These are phyloP conservation scores for Dichomitus squalens DNA, from an alignment of 1,284 basidiomycete species.

Conservation along the genomic window DNA sequence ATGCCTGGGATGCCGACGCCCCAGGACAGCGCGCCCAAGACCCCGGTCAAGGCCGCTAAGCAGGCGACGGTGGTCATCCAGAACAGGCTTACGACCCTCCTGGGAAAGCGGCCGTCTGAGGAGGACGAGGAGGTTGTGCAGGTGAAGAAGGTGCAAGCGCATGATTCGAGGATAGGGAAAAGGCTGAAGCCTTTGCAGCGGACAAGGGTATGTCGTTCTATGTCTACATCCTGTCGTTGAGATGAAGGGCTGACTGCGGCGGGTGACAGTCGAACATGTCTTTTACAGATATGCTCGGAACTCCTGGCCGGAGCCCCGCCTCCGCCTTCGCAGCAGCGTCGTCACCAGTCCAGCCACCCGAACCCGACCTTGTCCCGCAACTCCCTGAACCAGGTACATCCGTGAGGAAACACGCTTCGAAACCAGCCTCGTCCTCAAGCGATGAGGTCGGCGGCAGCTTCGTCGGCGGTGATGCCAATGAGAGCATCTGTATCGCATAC, in stretches of 20 bases:
- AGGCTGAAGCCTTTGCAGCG: conserved; percentile 42
- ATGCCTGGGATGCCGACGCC: conserved; percentile 28
- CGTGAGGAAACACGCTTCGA: not conserved
- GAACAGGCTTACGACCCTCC: conserved; percentile 62
- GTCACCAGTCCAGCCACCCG: not conserved
- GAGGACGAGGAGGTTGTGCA: conserved; percentile 38
- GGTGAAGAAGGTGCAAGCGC: conserved; percentile 7
- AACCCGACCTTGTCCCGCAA: conserved; percentile 2
- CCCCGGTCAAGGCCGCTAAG: conserved; percentile 37
- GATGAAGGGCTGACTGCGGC: not conserved
- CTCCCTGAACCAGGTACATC: not conserved
- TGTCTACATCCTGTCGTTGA: not conserved
- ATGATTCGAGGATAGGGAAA: conserved; percentile 38
- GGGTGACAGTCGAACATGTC: not conserved
- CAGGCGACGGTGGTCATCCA: conserved; percentile 55
- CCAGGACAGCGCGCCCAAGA: conserved; percentile 14
- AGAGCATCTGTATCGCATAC: conserved; percentile 60
- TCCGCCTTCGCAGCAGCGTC: not conserved
- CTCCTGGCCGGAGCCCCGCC: not conserved
- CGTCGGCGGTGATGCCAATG: conserved; percentile 15
- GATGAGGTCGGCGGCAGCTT: conserved; percentile 35
- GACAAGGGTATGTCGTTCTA: conserved; percentile 41
- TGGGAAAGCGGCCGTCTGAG: conserved; percentile 60
- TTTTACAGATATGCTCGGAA: not conserved
- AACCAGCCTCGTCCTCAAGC: conserved; percentile 2